Conservation (phyloP, 495 filamentous ascomycete genomes). For the Daldinia concentrica region DNA sequence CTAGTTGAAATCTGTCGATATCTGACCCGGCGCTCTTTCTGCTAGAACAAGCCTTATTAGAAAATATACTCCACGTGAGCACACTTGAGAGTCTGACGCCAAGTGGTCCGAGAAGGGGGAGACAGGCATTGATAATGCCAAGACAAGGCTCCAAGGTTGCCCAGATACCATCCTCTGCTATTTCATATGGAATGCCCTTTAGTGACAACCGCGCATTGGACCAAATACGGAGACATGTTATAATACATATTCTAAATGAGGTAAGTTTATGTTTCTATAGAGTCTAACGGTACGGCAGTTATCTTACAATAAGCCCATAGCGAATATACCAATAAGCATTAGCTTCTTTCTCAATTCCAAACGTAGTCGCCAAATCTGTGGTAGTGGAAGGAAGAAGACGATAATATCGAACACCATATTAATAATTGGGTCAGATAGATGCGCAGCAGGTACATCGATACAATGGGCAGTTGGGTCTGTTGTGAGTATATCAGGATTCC, state of each 20-base stretch:
- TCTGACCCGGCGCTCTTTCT: background rate
- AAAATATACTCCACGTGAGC: background rate
- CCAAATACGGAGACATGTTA: background rate
- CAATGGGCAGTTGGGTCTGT: background rate
- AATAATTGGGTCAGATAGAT: background rate
- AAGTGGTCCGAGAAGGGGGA: background rate
- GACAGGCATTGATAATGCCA: background rate
- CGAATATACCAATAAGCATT: background rate
- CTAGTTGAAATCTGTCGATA: background rate
- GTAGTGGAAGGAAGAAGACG: background rate
- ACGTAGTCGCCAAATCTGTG: background rate
- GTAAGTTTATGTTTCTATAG: background rate
- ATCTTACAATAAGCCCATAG: background rate
- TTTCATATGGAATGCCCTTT: background rate
- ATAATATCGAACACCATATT: background rate
- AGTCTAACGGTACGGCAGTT: background rate
- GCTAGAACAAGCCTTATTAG: background rate
- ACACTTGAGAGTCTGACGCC: background rate
- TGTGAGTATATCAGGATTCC: background rate
- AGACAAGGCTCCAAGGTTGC: background rate
- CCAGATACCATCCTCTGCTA: background rate
- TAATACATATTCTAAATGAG: background rate
- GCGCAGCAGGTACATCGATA: background rate
- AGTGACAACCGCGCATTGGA: background rate
- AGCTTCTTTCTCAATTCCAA: background rate